These are phyloP conservation scores for Saccharata proteae DNA, from an alignment of 2,329 filamentous ascomycete genomes.

Conservation along the genomic window DNA sequence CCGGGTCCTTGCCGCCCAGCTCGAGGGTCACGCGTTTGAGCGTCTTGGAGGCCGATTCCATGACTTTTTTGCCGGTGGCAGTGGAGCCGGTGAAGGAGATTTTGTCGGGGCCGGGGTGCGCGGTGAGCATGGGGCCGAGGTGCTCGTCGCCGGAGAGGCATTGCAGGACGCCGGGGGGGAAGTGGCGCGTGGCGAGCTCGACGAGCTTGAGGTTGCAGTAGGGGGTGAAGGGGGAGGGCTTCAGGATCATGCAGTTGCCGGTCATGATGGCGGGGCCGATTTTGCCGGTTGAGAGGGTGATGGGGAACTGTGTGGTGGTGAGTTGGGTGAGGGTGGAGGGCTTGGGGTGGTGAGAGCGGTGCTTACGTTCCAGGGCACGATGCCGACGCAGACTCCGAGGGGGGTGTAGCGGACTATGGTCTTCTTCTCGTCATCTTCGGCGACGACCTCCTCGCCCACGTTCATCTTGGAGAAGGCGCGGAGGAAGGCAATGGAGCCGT, in stretches of 20 bases:
- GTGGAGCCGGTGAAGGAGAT: conserved; percentile 52
- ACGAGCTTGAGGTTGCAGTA: conserved; percentile 47
- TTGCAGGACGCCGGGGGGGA: conserved; percentile 51
- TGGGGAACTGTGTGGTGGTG: too few relatives aligned
- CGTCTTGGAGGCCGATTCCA: conserved; percentile 41
- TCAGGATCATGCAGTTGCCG: conserved; percentile 44
- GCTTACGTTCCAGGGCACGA: conserved; percentile 35
- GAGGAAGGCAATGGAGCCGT: conserved; percentile 15
- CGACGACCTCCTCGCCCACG: conserved; percentile 27
- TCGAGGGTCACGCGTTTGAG: conserved; percentile 50
- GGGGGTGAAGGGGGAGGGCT: conserved; percentile 45
- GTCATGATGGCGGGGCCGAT: conserved; percentile 45
- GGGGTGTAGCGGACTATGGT: conserved; percentile 32
- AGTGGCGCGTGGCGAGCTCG: conserved; percentile 37
- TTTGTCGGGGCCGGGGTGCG: conserved; percentile 48
- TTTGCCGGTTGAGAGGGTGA: conserved; percentile 40
- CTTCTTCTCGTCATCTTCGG: conserved; percentile 35
- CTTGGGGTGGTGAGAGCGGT: too few relatives aligned
- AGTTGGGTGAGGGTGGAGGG: too few relatives aligned
- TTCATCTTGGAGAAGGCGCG: conserved; percentile 21
- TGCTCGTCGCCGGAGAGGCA: conserved; percentile 46
- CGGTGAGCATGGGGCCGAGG: conserved; percentile 47
- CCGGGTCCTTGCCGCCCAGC: conserved; percentile 50
- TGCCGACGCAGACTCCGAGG: conserved; percentile 32
- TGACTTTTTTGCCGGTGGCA: conserved; percentile 46